Percentiles rank a stretch among this genome's conserved stretches.
Conservation (phyloP, 2,329 filamentous ascomycete species). For the Trichoderma pleuroti region DNA sequence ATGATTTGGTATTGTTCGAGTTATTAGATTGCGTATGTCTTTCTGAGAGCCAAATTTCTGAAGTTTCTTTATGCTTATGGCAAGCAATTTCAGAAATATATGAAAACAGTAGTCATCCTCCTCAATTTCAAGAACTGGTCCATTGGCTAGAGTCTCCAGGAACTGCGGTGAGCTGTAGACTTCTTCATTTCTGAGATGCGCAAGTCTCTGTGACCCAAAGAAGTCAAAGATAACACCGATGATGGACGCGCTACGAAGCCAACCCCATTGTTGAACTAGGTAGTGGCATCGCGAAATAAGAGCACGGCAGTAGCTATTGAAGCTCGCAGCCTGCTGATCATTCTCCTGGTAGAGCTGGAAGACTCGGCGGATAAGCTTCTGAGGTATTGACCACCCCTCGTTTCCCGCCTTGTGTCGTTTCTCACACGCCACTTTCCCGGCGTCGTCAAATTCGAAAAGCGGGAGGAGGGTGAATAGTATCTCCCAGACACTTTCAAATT, state of each 20-base stretch:
- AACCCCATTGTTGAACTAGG: constrained; percentile 63
- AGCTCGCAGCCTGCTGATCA: constrained; percentile 53
- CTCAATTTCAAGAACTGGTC: constrained; percentile 48
- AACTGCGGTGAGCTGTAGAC: constrained; percentile 59
- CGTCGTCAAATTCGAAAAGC: constrained; percentile 55
- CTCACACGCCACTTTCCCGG: constrained; percentile 45
- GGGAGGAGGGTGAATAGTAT: constrained; percentile 59
- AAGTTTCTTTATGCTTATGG: constrained; percentile 53
- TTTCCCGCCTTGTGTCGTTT: constrained; percentile 28
- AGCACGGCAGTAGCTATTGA: constrained; percentile 63
- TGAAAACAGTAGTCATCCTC: constrained; percentile 62
- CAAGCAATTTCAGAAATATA: constrained; percentile 63
- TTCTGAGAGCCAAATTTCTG: constrained; percentile 47
- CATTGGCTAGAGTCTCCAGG: constrained; percentile 50
- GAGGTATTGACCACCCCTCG: constrained; percentile 61
- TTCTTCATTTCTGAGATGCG: constrained; percentile 63
- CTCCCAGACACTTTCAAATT: constrained; percentile 57
- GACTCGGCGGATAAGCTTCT: constrained; percentile 53
- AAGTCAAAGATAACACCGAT: constrained; percentile 65
- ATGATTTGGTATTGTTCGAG: constrained; percentile 63
- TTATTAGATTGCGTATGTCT: constrained; percentile 58
- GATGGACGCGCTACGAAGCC: constrained; percentile 55
- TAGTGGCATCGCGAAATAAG: constrained; percentile 59
- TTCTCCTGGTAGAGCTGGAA: constrained; percentile 58
- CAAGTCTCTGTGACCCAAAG: constrained; percentile 59